Conservation (phyloP, 177 flowering plant species). For the Telopea speciosissima region DNA sequence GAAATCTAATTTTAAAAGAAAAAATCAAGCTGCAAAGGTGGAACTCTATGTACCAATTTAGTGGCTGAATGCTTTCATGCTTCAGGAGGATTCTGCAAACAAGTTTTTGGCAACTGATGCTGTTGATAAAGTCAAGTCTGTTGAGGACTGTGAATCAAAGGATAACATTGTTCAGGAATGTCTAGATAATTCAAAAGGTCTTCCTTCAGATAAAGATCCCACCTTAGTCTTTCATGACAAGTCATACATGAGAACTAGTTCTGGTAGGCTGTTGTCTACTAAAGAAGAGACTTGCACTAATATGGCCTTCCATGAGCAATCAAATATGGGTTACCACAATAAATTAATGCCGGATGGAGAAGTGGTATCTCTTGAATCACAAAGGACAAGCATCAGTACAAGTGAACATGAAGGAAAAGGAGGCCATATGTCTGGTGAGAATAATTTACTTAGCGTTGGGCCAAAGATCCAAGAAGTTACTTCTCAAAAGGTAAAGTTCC, state of each 20-base stretch:
- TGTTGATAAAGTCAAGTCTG: conserved; percentile 29
- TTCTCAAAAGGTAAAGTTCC: conserved; percentile 44
- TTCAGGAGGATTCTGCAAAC: conserved; percentile 43
- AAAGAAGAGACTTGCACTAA: conserved; percentile 19
- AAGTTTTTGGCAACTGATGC: conserved; percentile 29
- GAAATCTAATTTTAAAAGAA: neutral
- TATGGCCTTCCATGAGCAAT: conserved; percentile 20
- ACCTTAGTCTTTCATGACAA: conserved; percentile 58
- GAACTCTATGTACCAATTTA: neutral
- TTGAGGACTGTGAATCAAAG: conserved; percentile 25
- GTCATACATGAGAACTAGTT: conserved; percentile 25
- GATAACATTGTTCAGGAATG: conserved; percentile 30
- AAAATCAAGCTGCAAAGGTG: neutral
- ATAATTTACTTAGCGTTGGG: conserved; percentile 30
- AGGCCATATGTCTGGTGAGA: conserved; percentile 19
- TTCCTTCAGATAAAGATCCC: conserved; percentile 51
- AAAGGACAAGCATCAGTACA: conserved; percentile 20
- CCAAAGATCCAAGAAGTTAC: conserved; percentile 31
- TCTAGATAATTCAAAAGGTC: conserved; percentile 32
- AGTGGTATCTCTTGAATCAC: conserved; percentile 30
- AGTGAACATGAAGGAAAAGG: conserved; percentile 38
- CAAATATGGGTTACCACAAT: conserved; percentile 23
- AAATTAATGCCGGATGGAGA: conserved; percentile 40
- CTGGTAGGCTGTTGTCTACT: conserved; percentile 28
- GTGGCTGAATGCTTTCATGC: conserved; percentile 6